These are phyloP conservation scores for Colletotrichum kahawae DNA, from an alignment of 2,329 filamentous ascomycete genomes.

Conservation along the genomic window DNA sequence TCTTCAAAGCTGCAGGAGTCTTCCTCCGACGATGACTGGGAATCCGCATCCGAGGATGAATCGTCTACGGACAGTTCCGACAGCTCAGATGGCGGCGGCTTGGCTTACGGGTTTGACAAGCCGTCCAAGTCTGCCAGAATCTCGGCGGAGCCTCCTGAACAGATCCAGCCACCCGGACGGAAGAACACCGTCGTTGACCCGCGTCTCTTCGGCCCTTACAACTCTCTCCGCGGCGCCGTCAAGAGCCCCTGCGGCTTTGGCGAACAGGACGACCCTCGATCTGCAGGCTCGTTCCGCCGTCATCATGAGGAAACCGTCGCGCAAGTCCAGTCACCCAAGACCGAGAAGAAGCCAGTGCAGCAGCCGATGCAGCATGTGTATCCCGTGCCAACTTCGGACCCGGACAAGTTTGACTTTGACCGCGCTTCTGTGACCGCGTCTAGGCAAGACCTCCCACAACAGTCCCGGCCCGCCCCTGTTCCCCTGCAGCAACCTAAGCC, in stretches of 20 bases:
- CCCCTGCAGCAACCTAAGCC: constrained; percentile 88
- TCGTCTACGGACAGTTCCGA: constrained; percentile 38
- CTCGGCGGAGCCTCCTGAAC: constrained; percentile 16
- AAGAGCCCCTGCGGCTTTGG: constrained; percentile 60
- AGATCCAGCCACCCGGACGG: constrained; percentile 10
- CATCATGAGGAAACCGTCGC: constrained; percentile 42
- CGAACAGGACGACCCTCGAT: constrained; percentile 33
- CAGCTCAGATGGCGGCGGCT: constrained; percentile 42
- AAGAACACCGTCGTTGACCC: constrained; percentile 60
- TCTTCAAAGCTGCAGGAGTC: constrained; percentile 45
- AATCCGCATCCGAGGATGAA: constrained; percentile 58
- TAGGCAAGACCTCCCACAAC: constrained; percentile 43
- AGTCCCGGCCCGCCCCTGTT: constrained; percentile 61
- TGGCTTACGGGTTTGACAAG: constrained; percentile 47
- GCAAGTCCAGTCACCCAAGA: constrained; percentile 39
- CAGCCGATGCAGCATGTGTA: constrained; percentile 65
- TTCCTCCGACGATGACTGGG: constrained; percentile 55
- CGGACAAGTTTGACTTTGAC: constrained; percentile 63
- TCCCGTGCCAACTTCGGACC: constrained; percentile 70
- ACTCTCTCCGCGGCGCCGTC: constrained; percentile 63
- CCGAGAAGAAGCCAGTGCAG: constrained; percentile 50
- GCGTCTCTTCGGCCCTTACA: constrained; percentile 62
- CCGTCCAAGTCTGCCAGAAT: constrained; percentile 24
- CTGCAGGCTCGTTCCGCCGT: constrained; percentile 32
- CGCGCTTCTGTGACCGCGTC: constrained; percentile 53